Evolutionary conservation across 2,329 filamentous ascomycete species (phyloP).

Genomic region (Gremmenia infestans): DNA sequence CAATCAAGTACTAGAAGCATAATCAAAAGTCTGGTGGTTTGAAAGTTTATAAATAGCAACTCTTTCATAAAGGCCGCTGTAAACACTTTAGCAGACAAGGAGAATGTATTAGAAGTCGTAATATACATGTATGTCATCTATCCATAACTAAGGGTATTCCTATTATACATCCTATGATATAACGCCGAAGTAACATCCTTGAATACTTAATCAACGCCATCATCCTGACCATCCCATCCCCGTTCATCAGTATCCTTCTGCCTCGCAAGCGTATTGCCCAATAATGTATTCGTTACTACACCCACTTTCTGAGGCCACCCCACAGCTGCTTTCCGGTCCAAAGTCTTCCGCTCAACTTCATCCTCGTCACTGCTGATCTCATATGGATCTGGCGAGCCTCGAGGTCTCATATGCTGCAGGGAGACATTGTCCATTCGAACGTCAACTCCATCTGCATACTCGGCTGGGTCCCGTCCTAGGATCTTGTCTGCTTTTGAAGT

Average conservation of each 20-base stretch:
- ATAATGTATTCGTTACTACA: constrained; percentile 28
- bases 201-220: constrained; percentile 24
- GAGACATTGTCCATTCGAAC: constrained; percentile 18
- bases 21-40: too few relatives aligned
- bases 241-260: constrained; percentile 25
- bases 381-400: constrained; percentile 7
- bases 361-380: constrained; percentile 29
- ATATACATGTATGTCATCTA: background rate
- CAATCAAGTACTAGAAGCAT: too few relatives aligned
- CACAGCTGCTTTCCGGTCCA: constrained; percentile 21
- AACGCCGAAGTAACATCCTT: background rate
- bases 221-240: constrained; percentile 26
- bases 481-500: constrained; percentile 33
- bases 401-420: constrained; percentile 27
- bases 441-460: constrained; percentile 24
- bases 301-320: constrained; percentile 29
- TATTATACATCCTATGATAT: background rate
- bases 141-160: background rate
- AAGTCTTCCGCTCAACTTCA: constrained; percentile 18
- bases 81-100: too few relatives aligned
- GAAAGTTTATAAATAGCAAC: too few relatives aligned
- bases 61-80: too few relatives aligned
- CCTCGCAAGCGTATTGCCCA: constrained; percentile 29
- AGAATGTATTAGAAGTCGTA: background rate
- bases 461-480: constrained; percentile 28